phyloP scores from a whole-genome alignment of 441 rosid species.

The Adansonia grandidieri region DNA sequence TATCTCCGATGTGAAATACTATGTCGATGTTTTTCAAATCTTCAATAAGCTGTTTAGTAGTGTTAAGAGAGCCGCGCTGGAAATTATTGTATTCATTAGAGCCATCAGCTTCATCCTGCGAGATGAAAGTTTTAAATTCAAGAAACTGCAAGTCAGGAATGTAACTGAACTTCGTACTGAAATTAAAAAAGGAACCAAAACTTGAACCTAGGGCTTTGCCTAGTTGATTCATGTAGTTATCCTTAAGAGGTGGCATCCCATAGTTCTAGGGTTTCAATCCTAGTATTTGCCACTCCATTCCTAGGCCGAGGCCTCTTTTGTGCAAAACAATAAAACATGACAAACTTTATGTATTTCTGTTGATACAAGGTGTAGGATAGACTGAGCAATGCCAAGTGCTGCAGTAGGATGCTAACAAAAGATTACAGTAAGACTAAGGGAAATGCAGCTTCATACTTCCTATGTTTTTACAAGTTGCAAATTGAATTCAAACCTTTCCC shows the following conservation, averaged over 20 bases:
- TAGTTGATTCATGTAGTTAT: too few species aligned
- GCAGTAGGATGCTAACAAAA: too few species aligned
- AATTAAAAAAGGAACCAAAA: not conserved
- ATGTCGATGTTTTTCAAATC: slow-evolving; percentile 71
- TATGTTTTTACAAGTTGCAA: not conserved
- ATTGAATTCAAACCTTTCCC: slow-evolving; percentile 71
- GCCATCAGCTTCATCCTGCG: slow-evolving; percentile 81
- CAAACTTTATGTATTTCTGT: too few species aligned
- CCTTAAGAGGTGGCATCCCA: too few species aligned
- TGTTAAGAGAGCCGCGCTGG: slow-evolving; percentile 74
- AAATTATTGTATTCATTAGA: slow-evolving; percentile 69
- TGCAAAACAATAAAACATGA: not conserved
- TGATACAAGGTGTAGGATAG: too few species aligned
- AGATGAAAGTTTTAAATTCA: not conserved
- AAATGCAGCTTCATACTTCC: not conserved
- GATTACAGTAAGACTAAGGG: too few species aligned
- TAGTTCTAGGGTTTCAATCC: too few species aligned
- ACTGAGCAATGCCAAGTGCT: too few species aligned
- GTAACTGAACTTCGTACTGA: not conserved
- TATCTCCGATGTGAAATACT: slow-evolving; percentile 85
- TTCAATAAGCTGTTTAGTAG: slow-evolving; percentile 68
- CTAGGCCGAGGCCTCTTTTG: too few species aligned
- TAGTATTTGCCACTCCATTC: too few species aligned
- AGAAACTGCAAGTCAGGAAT: not conserved
- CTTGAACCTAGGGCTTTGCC: too few species aligned